Evolutionary conservation across 495 filamentous ascomycete species (phyloP).

Genomic region (Sordaria brevicollis): DNA sequence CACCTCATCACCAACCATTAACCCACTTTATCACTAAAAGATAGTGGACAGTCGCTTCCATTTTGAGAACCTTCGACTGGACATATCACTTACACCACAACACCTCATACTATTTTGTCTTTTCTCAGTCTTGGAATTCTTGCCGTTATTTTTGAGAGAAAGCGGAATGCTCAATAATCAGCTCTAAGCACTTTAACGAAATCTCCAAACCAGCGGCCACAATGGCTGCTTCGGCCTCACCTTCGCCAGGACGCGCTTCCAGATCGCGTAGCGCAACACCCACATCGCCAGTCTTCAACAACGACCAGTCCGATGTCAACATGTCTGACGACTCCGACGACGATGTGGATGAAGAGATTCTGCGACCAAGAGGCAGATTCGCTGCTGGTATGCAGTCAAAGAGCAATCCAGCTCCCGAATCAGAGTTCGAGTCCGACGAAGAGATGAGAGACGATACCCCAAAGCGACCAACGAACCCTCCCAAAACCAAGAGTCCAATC

Average conservation of each 20-base stretch:
- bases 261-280: slow-evolving; percentile 11
- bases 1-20: slow-evolving; percentile 9
- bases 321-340: slow-evolving; percentile 14
- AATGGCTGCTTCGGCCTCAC: slow-evolving; percentile 35
- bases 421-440: slow-evolving; percentile 9
- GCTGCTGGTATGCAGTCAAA: slow-evolving; percentile 54
- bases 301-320: not conserved
- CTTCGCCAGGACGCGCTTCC: slow-evolving; percentile 18
- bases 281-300: not conserved
- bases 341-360: slow-evolving; percentile 27
- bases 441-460: slow-evolving; percentile 16
- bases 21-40: not conserved
- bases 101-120: not conserved
- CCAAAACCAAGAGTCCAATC: slow-evolving; percentile 8
- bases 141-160: not conserved
- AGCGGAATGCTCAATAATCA: not conserved
- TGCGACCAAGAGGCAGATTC: slow-evolving; percentile 58
- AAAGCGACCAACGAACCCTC: slow-evolving; percentile 2
- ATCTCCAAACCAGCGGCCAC: slow-evolving; percentile 10
- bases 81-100: not conserved
- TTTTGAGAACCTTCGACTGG: not conserved
- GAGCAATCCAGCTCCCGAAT: slow-evolving; percentile 1
- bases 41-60: not conserved
- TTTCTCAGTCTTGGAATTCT: not conserved
- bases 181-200: not conserved